Evolutionary conservation across 495 filamentous ascomycete genomes (phyloP), one percentile per base, ranked within the genome.

Genomic region (Penicillium pancosmium): DNA sequence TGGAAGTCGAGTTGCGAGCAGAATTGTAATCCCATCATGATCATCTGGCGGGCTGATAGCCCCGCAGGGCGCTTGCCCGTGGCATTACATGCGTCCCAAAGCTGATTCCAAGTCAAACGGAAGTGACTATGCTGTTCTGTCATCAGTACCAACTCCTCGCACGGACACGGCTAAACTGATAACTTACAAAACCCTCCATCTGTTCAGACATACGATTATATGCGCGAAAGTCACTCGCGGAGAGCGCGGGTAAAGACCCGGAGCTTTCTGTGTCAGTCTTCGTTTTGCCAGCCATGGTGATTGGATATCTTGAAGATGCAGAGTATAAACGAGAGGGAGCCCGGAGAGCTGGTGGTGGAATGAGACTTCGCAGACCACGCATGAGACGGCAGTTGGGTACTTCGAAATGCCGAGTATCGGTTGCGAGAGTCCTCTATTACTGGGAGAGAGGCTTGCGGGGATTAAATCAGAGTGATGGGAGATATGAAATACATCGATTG

Each of bases 191-290:
- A 34, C 82, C 77, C 27, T 93, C 85, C 91, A 96, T 96, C 51
- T 84, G 79, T 62, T 89, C 88, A 2, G 91, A 86, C 61, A 93
- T 71, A 13, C 82, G 80, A 73, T 93, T 93, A 69, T 90, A 94
- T 31, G 70, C 65, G 19, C 76, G 67, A 59, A 89, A 90, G 35
- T 90, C 86, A 46, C 69, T 59, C 2, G 79, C 59, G 5, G 79
- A 80, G 16, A 89, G 74, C 51, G 80, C 76, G 4, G 82, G 66
- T 9, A 69, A 52, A 2, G 48, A 7, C 23, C 63, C 59, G 2
- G 57, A 38, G 21, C 19, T 44, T 10, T 50, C 51, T 8, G 54
- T 33, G 6, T 36, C 31, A 15, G 16, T 41, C 5, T 52, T 54
- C 15, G 51, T 53, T 40, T 63, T 69, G 23, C 40, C 41, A 31